Evolutionary conservation across 352 stramenopile species (phyloP), one percentile per base, ranked within the genome.

Genomic region (Globisporangium recalcitrans): DNA sequence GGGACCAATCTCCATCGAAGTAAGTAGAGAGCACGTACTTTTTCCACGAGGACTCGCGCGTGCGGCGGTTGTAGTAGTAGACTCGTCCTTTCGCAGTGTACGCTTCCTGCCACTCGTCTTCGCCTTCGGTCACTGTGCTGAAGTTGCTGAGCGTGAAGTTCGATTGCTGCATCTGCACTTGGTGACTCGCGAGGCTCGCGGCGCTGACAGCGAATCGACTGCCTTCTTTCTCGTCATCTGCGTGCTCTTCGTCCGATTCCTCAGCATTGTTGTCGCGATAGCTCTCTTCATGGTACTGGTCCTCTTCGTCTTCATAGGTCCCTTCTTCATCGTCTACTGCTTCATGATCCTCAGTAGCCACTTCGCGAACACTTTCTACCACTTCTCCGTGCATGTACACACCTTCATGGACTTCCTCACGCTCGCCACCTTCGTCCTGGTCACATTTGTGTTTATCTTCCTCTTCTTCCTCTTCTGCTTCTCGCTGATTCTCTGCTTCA

Each of bases 11-110:
- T 29, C 36, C n/a, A 44, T 44, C 19, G 16, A 44, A 44, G 14
- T n/a, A 55, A 46, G 29, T 6, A 44, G 42, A 47, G 65, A 4
- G 3, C 10, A 46, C 66, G 47, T 60, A 94, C 85, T 75, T 90
- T 47, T 78, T 92, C 86, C 86, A 95, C 9, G 84, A 92, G 9
- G 86, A 93, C 67, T 95, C 86, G 48, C 86, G 78, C 2, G 86
- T 93, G 42, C 81, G 78, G 22, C 84, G 80, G 47, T 95, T 95
- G 77, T 95, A 95, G 73, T 93, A 95, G 67, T 95, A 95, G 0
- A 92, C 85, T n/a, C 83, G 77, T 1, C 86, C 86, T 67, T 93
- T 91, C 1, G 80, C 86, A 1, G 86, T 95, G 61, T 85, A 95
- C 6, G 86, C 86, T 61, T 93, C 80, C 42, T 90, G 78, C 86